A percentile compares a stretch with the other conserved stretches of the same genome.
Evolutionary conservation across 768 basidiomycete genomes (phyloP).

Genomic region (Leccinum pellstonianum): DNA sequence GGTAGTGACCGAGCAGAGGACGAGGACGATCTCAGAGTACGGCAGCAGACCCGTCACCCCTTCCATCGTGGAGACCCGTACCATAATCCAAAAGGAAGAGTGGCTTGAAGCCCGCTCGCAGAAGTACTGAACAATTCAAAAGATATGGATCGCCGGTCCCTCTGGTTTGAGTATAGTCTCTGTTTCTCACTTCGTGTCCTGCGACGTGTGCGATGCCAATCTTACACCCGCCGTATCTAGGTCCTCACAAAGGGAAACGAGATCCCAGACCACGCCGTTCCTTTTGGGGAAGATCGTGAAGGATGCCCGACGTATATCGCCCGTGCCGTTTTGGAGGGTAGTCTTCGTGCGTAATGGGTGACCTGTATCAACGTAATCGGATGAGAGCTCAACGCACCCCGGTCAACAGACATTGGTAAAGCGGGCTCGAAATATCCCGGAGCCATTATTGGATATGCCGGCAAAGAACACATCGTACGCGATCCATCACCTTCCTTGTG

Average conservation of each 20-base stretch:
- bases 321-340: slow-evolving; percentile 32
- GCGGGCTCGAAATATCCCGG: slow-evolving; percentile 33
- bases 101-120: slow-evolving; percentile 30
- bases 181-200: neutral
- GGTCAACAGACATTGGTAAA: slow-evolving; percentile 35
- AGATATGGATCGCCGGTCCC: slow-evolving; percentile 29
- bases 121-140: slow-evolving; percentile 31
- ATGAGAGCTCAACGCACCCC: neutral
- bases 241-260: slow-evolving; percentile 29
- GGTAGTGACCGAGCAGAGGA: slow-evolving; percentile 6
- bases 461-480: slow-evolving; percentile 34
- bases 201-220: neutral
- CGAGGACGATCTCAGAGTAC: slow-evolving; percentile 20
- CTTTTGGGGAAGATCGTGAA: slow-evolving; percentile 33
- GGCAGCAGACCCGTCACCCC: slow-evolving; percentile 19
- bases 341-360: slow-evolving; percentile 24
- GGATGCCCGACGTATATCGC: slow-evolving; percentile 29
- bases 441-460: slow-evolving; percentile 34
- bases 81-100: slow-evolving; percentile 23
- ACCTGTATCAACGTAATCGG: neutral
- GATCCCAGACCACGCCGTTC: slow-evolving; percentile 35
- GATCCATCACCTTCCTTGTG: neutral
- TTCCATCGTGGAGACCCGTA: slow-evolving; percentile 5
- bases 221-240: slow-evolving; percentile 5
- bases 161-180: slow-evolving; percentile 28